phyloP scores from a whole-genome alignment of 2,329 filamentous ascomycete genomes.

The Apiospora kogelbergensis region DNA sequence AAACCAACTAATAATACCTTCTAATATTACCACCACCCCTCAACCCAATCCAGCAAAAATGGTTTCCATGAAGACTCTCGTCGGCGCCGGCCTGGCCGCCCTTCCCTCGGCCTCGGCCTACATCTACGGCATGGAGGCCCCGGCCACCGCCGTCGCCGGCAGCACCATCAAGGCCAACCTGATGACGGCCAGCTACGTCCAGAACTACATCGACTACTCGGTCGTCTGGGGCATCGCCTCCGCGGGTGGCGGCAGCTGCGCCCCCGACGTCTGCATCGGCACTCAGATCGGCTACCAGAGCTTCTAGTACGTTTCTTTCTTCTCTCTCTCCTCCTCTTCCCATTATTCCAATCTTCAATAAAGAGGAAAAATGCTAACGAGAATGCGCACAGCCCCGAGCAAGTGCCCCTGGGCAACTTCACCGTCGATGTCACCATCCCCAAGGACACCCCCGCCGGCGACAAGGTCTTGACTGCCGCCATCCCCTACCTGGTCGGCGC shows the following conservation, averaged over 20 bases:
- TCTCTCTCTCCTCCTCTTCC: neutral
- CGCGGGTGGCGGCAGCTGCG: conserved; percentile 15
- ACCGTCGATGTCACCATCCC: conserved; percentile 21
- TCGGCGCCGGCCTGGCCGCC: conserved; percentile 21
- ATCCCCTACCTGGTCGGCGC: conserved; percentile 30
- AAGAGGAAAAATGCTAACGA: conserved; percentile 1
- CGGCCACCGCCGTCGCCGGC: conserved; percentile 25
- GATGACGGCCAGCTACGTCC: conserved; percentile 29
- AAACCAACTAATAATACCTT: neutral
- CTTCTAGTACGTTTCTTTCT: conserved; percentile 21
- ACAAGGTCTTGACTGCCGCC: conserved; percentile 26
- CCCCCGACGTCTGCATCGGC: conserved; percentile 26
- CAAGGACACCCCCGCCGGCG: conserved; percentile 17
- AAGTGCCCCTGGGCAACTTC: conserved; percentile 16
- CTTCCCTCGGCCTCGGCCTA: conserved; percentile 24
- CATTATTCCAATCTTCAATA: neutral
- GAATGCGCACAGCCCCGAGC: conserved; percentile 15
- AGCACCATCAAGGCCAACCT: conserved; percentile 25
- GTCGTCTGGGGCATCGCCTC: conserved; percentile 29
- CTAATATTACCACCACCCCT: neutral
- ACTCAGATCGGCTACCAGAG: conserved; percentile 28
- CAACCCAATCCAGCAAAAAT: conserved; percentile 15
- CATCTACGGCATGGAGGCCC: conserved; percentile 24
- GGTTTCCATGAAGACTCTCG: conserved; percentile 27
- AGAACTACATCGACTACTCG: conserved; percentile 35